phyloP scores from a whole-genome alignment of 1,284 basidiomycete genomes.

The Cystobasidium sp. region DNA sequence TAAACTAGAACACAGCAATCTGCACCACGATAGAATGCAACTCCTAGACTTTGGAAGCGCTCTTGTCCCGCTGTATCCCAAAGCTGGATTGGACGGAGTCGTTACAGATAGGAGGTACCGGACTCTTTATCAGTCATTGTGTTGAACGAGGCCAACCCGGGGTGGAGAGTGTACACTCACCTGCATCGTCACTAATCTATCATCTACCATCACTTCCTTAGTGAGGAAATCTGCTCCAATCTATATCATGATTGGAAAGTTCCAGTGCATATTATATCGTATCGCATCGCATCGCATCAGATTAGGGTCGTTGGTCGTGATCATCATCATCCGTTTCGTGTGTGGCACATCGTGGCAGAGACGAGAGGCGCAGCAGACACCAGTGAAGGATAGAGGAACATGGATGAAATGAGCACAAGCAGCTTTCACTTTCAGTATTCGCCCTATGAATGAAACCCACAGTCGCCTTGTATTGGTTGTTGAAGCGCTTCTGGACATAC shows the following conservation, averaged over 20 bases:
- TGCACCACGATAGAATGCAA: conserved; percentile 98
- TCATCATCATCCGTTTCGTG: conserved; percentile 59
- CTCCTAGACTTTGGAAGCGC: conserved; percentile 97
- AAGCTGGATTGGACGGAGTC: conserved; percentile 63
- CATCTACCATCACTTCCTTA: conserved; percentile 98
- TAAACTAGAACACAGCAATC: conserved; percentile 99
- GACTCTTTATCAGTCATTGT: background rate
- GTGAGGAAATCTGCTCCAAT: conserved; percentile 69
- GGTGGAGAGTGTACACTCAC: conserved; percentile 2
- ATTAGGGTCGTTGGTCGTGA: too few species aligned
- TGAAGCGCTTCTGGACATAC: conserved; percentile 99
- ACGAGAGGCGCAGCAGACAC: too few species aligned
- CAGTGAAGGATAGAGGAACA: background rate
- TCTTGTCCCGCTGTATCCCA: conserved; percentile 99
- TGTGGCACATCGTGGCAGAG: conserved; percentile 58
- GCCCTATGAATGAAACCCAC: conserved; percentile 65
- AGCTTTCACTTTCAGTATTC: conserved; percentile 43
- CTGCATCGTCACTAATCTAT: conserved; percentile 61
- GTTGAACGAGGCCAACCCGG: background rate
- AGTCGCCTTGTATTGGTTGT: conserved; percentile 98
- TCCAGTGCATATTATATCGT: too few species aligned
- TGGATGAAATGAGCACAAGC: conserved; percentile 22
- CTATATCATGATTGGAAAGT: conserved; percentile 27
- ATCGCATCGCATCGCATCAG: too few species aligned
- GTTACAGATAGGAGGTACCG: background rate